A percentile compares a stretch with the other conserved stretches of the same genome.
Conservation (phyloP, 495 filamentous ascomycete genomes). For the Aspergillus coremiiformis region DNA sequence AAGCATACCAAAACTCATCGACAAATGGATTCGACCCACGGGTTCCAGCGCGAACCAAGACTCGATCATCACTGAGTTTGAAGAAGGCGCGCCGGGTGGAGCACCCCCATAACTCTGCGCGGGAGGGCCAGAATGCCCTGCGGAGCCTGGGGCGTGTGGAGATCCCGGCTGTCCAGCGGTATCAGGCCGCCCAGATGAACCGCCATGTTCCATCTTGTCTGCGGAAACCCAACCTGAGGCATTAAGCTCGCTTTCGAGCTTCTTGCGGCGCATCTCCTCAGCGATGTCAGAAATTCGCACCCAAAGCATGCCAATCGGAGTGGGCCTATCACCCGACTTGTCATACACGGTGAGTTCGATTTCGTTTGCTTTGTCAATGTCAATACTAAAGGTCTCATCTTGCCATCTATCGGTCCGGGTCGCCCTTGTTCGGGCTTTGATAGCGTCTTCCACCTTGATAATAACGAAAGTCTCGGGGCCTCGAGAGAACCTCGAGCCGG, state of each 20-base stretch:
- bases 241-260: slow-evolving; percentile 89
- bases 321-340: slow-evolving; percentile 75
- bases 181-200: slow-evolving; percentile 32
- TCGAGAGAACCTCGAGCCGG: slow-evolving; percentile 75
- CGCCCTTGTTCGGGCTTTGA: slow-evolving; percentile 81
- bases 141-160: slow-evolving; percentile 23
- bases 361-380: slow-evolving; percentile 97
- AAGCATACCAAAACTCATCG: slow-evolving; percentile 74
- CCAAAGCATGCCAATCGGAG: slow-evolving; percentile 94
- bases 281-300: slow-evolving; percentile 93
- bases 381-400: slow-evolving; percentile 80
- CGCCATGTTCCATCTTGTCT: slow-evolving; percentile 71
- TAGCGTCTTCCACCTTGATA: slow-evolving; percentile 89
- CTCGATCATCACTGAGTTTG: slow-evolving; percentile 68
- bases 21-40: slow-evolving; percentile 78
- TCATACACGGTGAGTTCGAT: slow-evolving; percentile 97
- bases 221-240: slow-evolving; percentile 93
- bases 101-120: slow-evolving; percentile 19
- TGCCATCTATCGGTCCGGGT: slow-evolving; percentile 86
- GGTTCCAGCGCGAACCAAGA: slow-evolving; percentile 97
- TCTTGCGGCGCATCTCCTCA: slow-evolving; percentile 95
- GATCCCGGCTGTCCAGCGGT: slow-evolving; percentile 37
- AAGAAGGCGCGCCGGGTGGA: slow-evolving; percentile 32
- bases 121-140: slow-evolving; percentile 16
- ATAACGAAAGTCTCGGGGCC: slow-evolving; percentile 92